phyloP scores from a whole-genome alignment of 2,329 filamentous ascomycete species.

The Tolypocladium guangdongense region DNA sequence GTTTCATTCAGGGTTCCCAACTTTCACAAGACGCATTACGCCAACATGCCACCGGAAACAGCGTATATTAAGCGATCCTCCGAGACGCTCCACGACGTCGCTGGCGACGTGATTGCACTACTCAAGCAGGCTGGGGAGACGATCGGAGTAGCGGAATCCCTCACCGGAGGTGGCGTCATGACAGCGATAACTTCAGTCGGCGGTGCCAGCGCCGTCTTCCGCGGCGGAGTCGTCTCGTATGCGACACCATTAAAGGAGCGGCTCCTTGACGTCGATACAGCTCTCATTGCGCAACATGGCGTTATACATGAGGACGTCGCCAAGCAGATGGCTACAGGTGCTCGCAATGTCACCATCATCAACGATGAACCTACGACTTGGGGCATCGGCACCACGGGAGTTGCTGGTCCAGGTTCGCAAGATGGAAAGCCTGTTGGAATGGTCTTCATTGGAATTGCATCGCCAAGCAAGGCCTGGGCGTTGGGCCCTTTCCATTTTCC shows the following conservation, averaged over 20 bases:
- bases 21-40: not conserved
- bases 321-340: not conserved
- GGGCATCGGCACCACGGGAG: not conserved
- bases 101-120: not conserved
- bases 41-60: not conserved
- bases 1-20: too few species aligned
- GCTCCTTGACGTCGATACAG: slow-evolving; percentile 9
- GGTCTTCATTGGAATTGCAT: not conserved
- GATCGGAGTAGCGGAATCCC: slow-evolving; percentile 18
- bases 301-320: not conserved
- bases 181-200: slow-evolving; percentile 16
- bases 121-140: slow-evolving; percentile 11
- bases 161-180: slow-evolving; percentile 21
- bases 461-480: not conserved
- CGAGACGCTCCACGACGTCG: not conserved
- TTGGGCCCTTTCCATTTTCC: not conserved
- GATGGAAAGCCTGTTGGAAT: not conserved
- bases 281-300: not conserved
- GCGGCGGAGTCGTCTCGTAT: slow-evolving; percentile 22
- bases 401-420: not conserved
- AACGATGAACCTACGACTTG: not conserved
- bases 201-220: slow-evolving; percentile 19
- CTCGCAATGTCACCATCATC: not conserved
- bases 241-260: slow-evolving; percentile 16
- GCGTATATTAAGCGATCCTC: not conserved